Conservation (phyloP, 352 stramenopile genomes). For the Thalassiosira livingstoniorum region DNA sequence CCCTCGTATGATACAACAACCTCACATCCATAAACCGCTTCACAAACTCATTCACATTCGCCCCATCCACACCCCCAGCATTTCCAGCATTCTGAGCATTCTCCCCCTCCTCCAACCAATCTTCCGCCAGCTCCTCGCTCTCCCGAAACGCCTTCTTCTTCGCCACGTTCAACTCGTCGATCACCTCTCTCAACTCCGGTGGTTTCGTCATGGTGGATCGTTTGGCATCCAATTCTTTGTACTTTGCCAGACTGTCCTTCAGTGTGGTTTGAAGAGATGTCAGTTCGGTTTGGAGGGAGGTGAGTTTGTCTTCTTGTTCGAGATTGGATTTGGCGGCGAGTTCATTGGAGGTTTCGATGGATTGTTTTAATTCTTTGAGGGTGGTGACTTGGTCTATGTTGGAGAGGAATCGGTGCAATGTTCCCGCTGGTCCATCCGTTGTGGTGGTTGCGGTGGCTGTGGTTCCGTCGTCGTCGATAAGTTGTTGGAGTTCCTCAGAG, state of each 20-base stretch:
- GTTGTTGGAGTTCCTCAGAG: conserved; percentile 59
- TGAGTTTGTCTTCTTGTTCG: conserved; percentile 58
- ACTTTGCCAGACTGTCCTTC: conserved; percentile 65
- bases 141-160: conserved; percentile 78
- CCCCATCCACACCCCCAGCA: conserved; percentile 43
- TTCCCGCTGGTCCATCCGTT: no score
- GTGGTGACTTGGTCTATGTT: conserved; percentile 57
- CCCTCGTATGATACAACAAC: conserved; percentile 73
- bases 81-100: no score
- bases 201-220: conserved; percentile 60
- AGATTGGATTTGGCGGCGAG: conserved; percentile 68
- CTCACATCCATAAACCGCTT: conserved; percentile 75
- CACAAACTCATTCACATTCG: conserved; percentile 77
- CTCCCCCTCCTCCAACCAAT: conserved; percentile 82
- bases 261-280: conserved; percentile 60
- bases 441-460: no score
- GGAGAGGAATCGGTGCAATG: conserved; percentile 67
- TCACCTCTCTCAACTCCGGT: conserved; percentile 51
- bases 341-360: conserved; percentile 68
- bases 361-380: conserved; percentile 61
- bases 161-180: conserved; percentile 65
- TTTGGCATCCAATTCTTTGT: conserved; percentile 68
- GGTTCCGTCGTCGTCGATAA: conserved; percentile 69
- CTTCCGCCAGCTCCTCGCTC: conserved; percentile 75
- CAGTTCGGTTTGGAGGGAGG: conserved; percentile 52